Evolutionary conservation across 768 basidiomycete genomes (phyloP).

Genomic region (Termitomyces sp.): DNA sequence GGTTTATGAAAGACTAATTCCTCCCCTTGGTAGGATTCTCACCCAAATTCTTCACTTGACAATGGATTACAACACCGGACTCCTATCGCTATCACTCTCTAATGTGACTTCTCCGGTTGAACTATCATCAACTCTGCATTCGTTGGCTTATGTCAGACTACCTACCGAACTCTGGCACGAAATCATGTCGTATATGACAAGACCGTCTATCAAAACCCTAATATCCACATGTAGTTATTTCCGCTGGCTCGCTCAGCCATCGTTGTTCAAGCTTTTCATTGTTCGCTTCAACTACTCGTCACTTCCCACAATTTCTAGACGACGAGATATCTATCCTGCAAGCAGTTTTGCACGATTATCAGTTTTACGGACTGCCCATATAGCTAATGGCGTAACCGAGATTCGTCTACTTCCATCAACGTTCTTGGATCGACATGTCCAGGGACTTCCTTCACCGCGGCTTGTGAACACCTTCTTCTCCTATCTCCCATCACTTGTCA

Average conservation of each 20-base stretch:
- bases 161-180: slow-evolving; percentile 18
- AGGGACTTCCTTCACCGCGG: slow-evolving; percentile 1
- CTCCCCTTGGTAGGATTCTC: not conserved
- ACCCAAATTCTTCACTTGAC: too few relatives aligned
- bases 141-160: not conserved
- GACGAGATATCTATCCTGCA: slow-evolving; percentile 6
- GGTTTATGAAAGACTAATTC: not conserved
- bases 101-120: not conserved
- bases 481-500: slow-evolving; percentile 11
- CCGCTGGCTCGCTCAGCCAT: slow-evolving; percentile 16
- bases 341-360: slow-evolving; percentile 8
- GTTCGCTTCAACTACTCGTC: slow-evolving; percentile 8
- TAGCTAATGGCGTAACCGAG: slow-evolving; percentile 13
- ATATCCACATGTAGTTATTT: slow-evolving; percentile 12
- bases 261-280: slow-evolving; percentile 16
- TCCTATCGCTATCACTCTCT: not conserved
- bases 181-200: slow-evolving; percentile 9
- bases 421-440: not conserved
- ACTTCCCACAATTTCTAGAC: not conserved
- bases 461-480: slow-evolving; percentile 11
- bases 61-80: not conserved
- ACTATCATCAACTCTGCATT: not conserved
- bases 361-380: slow-evolving; percentile 5
- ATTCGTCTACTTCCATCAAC: slow-evolving; percentile 12
- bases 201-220: slow-evolving; percentile 7